Evolutionary conservation across 129 eudicot genomes (phyloP), one percentile per base, ranked within the genome.

Genomic region (Pulicaria dysenterica): DNA sequence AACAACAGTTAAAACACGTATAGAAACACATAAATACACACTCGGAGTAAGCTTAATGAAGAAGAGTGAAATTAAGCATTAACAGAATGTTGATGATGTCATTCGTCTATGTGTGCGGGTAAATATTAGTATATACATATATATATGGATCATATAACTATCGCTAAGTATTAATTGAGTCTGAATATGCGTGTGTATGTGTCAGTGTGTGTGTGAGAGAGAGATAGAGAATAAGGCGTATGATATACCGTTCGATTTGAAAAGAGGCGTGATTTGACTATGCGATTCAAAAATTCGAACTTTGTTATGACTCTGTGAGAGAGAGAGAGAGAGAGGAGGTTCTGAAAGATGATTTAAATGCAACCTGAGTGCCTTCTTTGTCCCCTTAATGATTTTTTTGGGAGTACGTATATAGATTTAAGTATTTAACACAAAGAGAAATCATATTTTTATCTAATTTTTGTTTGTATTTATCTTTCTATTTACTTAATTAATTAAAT

Each of bases 311-410:
- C 46, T 60, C 19, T 1, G 72, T 19, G 46, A 75, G 50, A 62
- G 63, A 15, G 9, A 46, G 51, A 75, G 69, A 36, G 34, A 55
- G 66, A 73, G 67, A n/a, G n/a, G 31, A 24, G 31, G 31, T 43
- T 57, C 53, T 76, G 69, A 68, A 67, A 4, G 60, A 76, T 77
- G 77, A 61, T 61, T 50, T 77, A 53, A 77, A 70, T 77, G 81
- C 58, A 42, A 53, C 62, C 82, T 70, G 77, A 77, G 66, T 77
- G 53, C 17, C 71, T 71, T 70, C 56, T 69, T 61, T 70, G 81
- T 77, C 76, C 58, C n/a, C n/a, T n/a, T n/a, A n/a, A n/a, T n/a
- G n/a, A n/a, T n/a, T n/a, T n/a, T n/a, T n/a, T n/a, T n/a, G n/a
- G n/a, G n/a, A n/a, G n/a, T n/a, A n/a, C n/a, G n/a, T n/a, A n/a